A percentile compares a stretch with the other conserved stretches of the same genome.
phyloP scores from a whole-genome alignment of 495 filamentous ascomycete genomes.

The Cladorrhinum samala region DNA sequence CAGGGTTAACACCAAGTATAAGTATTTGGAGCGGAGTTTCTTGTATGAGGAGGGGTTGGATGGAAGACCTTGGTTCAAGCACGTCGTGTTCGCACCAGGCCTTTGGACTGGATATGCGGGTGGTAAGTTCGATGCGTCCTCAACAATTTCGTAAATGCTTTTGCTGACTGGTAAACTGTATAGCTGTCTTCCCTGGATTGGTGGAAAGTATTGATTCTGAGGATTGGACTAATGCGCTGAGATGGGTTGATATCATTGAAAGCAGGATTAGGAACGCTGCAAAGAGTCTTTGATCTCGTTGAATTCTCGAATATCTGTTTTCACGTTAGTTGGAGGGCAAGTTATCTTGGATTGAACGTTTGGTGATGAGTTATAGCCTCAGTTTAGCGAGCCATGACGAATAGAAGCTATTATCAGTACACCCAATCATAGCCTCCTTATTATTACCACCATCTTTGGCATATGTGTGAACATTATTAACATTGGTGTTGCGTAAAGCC shows the following conservation, averaged over 20 bases:
- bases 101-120: constrained; percentile 87
- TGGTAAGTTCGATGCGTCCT: constrained; percentile 29
- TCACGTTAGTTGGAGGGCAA: no score
- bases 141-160: not conserved
- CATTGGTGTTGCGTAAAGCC: no score
- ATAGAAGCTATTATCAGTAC: no score
- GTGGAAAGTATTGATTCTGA: constrained; percentile 73
- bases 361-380: no score
- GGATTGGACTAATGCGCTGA: constrained; percentile 65
- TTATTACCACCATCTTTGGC: no score
- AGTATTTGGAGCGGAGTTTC: constrained; percentile 73
- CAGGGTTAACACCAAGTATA: constrained; percentile 62
- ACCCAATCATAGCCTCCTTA: no score
- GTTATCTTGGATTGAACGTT: no score
- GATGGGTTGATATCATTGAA: constrained; percentile 77
- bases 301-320: no score
- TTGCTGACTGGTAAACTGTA: constrained; percentile 11
- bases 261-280: constrained; percentile 57
- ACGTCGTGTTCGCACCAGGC: constrained; percentile 83
- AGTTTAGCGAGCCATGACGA: no score
- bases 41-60: constrained; percentile 75
- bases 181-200: constrained; percentile 74
- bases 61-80: constrained; percentile 85
- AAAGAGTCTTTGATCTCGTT: constrained; percentile 35
- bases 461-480: no score